Evolutionary conservation across 192 early-diverging fungal species (phyloP).

Genomic region (Coemansia sp.): DNA sequence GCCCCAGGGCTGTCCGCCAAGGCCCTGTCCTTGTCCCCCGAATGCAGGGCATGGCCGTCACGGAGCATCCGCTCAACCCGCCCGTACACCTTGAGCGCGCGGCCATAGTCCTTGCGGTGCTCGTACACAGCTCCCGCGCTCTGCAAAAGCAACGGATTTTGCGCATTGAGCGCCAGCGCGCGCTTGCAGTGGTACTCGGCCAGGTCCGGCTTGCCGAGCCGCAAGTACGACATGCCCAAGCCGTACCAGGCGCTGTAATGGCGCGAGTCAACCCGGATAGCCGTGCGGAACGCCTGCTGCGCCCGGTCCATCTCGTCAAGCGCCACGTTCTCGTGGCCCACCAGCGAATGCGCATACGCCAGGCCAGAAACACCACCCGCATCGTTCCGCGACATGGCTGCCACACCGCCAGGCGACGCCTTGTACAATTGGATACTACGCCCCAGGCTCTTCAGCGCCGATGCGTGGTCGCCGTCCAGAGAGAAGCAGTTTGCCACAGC

Average conservation of each 20-base stretch:
- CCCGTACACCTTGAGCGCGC: slow-evolving; percentile 60
- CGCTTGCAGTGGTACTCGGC: slow-evolving; percentile 69
- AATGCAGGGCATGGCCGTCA: neutral
- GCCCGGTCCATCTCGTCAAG: slow-evolving; percentile 73
- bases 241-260: slow-evolving; percentile 89
- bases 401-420: slow-evolving; percentile 11
- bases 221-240: slow-evolving; percentile 63
- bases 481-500: slow-evolving; percentile 70
- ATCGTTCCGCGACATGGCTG: slow-evolving; percentile 22
- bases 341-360: slow-evolving; percentile 78
- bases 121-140: slow-evolving; percentile 70
- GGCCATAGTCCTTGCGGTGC: slow-evolving; percentile 45
- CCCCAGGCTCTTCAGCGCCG: slow-evolving; percentile 70
- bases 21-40: neutral
- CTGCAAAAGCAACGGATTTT: slow-evolving; percentile 65
- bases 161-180: slow-evolving; percentile 66
- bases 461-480: slow-evolving; percentile 66
- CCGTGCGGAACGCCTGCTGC: slow-evolving; percentile 62
- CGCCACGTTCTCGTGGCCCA: slow-evolving; percentile 74
- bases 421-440: slow-evolving; percentile 62
- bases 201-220: slow-evolving; percentile 64
- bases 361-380: slow-evolving; percentile 27
- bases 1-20: neutral
- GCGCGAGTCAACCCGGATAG: slow-evolving; percentile 63
- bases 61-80: slow-evolving; percentile 52